Evolutionary conservation across 371 early-diverging fungal genomes (phyloP), one percentile per base, ranked within the genome.

Genomic region (Lichtheimia ramosa): DNA sequence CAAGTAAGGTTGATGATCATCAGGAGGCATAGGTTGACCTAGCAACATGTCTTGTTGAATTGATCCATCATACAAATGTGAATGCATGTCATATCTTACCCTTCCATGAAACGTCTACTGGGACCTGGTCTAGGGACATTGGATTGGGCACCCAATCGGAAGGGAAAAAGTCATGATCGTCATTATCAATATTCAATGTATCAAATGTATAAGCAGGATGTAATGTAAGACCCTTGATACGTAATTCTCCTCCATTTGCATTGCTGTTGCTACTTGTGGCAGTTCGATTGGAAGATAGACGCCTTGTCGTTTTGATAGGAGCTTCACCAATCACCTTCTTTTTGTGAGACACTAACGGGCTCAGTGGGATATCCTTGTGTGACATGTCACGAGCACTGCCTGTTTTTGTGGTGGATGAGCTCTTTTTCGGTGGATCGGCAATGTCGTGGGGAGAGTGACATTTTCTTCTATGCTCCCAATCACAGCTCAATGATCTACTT

Each of bases 1-100:
- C 40, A 59, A 73, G 60, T 77, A 65, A 23, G 75, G 75, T 56
- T 71, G 51, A 59, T n/a, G 23, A 46, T 46, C 54, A 56, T 54
- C 49, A 43, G 39, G 42, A 18, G 25, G 23, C 48, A 39, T 27
- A 41, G 54, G 48, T 25, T 62, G 39, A 21, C 55, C 43, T 49
- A 54, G 23, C 40, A 28, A 43, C 24, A 48, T 41, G 43, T 20
- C n/a, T 24, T 13, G 14, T 49, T 6, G n/a, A 39, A 56, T 18
- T 15, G 23, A 14, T 18, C 25, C 25, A n/a, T n/a, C n/a, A 20
- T 15, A 24, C n/a, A 40, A 48, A 15, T 28, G 12, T 8, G 16
- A 39, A 18, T n/a, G n/a, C 7, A 39, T 13, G 18, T 40, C 23
- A 21, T 3, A 27, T 20, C 20, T 58, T 58, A 65, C 65, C 65